These are phyloP conservation scores for Gastrolobium villosum DNA, from an alignment of 306 rosid species.

Conservation along the genomic window DNA sequence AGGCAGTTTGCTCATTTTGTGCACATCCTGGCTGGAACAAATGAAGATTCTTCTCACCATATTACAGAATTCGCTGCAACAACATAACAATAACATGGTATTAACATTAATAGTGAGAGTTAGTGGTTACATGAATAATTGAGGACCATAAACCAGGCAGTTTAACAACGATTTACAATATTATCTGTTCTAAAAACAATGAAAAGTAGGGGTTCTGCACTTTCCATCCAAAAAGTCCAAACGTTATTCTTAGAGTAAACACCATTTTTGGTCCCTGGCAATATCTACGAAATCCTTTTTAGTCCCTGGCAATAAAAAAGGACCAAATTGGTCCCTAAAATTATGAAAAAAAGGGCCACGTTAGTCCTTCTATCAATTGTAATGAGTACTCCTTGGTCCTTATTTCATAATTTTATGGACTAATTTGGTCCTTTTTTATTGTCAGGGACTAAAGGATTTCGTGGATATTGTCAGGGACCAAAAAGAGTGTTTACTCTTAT, in stretches of 20 bases:
- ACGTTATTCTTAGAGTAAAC: not conserved
- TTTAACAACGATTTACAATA: not conserved
- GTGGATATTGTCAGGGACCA: too few relatives aligned
- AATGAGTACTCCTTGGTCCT: too few relatives aligned
- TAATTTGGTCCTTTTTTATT: too few relatives aligned
- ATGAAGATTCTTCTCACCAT: slow-evolving; percentile 90
- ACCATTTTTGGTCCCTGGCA: too few relatives aligned
- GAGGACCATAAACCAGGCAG: not conserved
- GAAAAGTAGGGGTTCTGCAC: slow-evolving; percentile 25
- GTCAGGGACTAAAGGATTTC: too few relatives aligned
- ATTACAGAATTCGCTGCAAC: slow-evolving; percentile 85
- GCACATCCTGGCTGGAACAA: slow-evolving; percentile 83
- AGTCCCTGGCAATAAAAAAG: too few relatives aligned
- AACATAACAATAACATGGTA: slow-evolving; percentile 16
- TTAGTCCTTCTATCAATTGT: too few relatives aligned
- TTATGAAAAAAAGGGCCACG: too few relatives aligned
- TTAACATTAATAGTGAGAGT: not conserved
- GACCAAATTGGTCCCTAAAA: too few relatives aligned
- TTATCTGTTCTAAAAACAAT: slow-evolving; percentile 49
- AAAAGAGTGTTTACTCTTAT: too few relatives aligned
- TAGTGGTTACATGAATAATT: not conserved
- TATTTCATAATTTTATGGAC: too few relatives aligned
- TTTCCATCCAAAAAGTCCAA: not conserved
- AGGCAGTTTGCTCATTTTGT: slow-evolving; percentile 75
- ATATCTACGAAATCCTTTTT: too few relatives aligned